Conservation (phyloP, 2,329 filamentous ascomycete genomes). For the Clonostachys rhizophaga region DNA sequence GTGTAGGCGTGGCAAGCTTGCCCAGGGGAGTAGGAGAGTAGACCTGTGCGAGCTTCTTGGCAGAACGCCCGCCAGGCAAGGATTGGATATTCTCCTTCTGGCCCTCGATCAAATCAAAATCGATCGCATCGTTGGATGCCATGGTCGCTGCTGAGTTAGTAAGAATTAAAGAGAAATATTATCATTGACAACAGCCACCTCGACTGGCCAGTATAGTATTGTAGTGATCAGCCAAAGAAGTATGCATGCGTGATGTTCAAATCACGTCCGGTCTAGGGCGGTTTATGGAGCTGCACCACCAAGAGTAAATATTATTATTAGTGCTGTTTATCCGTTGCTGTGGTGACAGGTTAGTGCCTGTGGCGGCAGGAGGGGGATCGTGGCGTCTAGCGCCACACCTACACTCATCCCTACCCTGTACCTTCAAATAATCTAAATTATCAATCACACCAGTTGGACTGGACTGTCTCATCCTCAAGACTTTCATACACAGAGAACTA, state of each 20-base stretch:
- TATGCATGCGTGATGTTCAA: background rate
- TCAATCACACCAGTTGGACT: too few species aligned
- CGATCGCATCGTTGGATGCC: slow-evolving; percentile 51
- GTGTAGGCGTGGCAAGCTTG: slow-evolving; percentile 57
- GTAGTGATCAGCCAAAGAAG: background rate
- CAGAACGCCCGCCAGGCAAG: slow-evolving; percentile 81
- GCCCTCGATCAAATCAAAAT: slow-evolving; percentile 90
- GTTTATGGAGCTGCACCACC: background rate
- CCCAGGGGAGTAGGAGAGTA: slow-evolving; percentile 65
- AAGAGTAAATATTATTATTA: too few species aligned
- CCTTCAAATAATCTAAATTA: too few species aligned
- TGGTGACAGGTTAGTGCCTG: too few species aligned
- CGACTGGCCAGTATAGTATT: slow-evolving; percentile 7
- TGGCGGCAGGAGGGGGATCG: too few species aligned
- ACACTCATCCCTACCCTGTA: too few species aligned
- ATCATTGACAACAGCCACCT: background rate
- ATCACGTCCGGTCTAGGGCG: background rate
- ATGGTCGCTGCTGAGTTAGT: slow-evolving; percentile 26
- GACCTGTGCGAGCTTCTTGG: slow-evolving; percentile 78
- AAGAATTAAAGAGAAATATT: too few species aligned
- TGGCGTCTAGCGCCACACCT: too few species aligned
- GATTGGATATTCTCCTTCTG: slow-evolving; percentile 99
- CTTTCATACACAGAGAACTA: background rate
- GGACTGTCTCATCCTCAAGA: too few species aligned
- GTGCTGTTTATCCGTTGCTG: too few species aligned